Evolutionary conservation across 73 alveolate species (phyloP), one percentile per base, ranked within the genome.

Genomic region (Uronychia setigera): DNA sequence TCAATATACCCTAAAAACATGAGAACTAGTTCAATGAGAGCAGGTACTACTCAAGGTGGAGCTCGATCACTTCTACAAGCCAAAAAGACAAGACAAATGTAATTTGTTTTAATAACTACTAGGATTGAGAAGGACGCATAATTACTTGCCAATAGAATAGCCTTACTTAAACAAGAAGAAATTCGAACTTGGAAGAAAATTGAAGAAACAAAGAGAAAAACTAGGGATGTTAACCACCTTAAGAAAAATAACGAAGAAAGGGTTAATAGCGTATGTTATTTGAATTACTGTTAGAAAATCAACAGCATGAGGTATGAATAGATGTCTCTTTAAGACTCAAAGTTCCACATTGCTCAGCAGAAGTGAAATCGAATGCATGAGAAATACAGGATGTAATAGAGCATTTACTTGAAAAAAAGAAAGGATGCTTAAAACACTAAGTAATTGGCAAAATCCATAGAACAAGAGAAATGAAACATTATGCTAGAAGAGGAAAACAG

Each of bases 141-240:
- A 60, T 35, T 83, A 75, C 84, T 83, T 35, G 78, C 78, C 31
- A 83, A 83, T 74, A 29, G 90, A 76, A 83, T 83, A 30, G 60
- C 46, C 14, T 75, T 83, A 1, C 79, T 83, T 0, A 83, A 83
- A 59, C 29, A 59, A 79, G 90, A 83, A 33, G 90, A 83, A 79
- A 31, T 46, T 46, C 5, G 67, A 19, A 46, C 67, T 11, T 83
- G 90, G 92, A 85, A 85, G 78, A 85, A 85, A 77, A 85, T 85
- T 25, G 92, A 85, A 31, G 92, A 85, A 78, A 85, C 92, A 1
- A 46, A 80, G 58, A 35, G 35, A 78, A 85, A 85, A 32, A 87
- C 92, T 30, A 29, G 29, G 1, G 87, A 85, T 26, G 26, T 85
- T 46, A 78, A 78, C 87, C 59, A 79, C 27, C 86, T 80, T 26